Conservation (phyloP, 2,329 filamentous ascomycete species). For the Biscogniauxia marginata region DNA sequence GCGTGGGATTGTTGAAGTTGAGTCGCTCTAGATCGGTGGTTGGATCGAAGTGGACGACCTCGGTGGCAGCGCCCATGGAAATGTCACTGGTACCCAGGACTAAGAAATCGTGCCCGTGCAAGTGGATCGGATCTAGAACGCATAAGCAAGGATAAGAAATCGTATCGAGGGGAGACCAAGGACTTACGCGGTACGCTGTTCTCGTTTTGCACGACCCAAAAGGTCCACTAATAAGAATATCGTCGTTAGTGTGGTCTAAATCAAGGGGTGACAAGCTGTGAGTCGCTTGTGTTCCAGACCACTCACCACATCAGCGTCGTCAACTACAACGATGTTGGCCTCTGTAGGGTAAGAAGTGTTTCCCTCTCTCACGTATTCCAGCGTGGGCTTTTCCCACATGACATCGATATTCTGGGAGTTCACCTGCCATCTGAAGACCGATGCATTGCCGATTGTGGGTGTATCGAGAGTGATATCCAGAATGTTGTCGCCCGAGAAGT, state of each 20-base stretch:
- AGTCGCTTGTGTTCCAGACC: neutral
- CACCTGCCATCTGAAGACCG: constrained; percentile 33
- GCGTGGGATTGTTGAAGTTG: constrained; percentile 41
- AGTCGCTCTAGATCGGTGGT: constrained; percentile 29
- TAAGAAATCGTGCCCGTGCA: constrained; percentile 19
- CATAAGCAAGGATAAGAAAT: neutral
- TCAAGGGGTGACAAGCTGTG: neutral
- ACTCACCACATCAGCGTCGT: constrained; percentile 19
- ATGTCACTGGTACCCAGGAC: constrained; percentile 28
- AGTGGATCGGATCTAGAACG: constrained; percentile 17
- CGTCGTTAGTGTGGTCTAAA: neutral
- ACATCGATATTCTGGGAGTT: constrained; percentile 36
- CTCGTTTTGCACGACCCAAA: constrained; percentile 34
- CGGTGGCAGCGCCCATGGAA: constrained; percentile 7
- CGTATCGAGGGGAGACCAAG: neutral
- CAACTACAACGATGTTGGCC: constrained; percentile 29
- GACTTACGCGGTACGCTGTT: constrained; percentile 23
- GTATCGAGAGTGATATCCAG: constrained; percentile 24
- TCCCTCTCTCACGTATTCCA: constrained; percentile 35
- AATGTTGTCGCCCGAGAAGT: constrained; percentile 28
- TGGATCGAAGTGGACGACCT: constrained; percentile 16
- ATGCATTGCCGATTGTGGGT: constrained; percentile 15
- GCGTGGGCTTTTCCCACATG: constrained; percentile 41
- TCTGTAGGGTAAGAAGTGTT: constrained; percentile 26
- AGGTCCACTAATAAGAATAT: constrained; percentile 23